A percentile compares a stretch with the other conserved stretches of the same genome.
These are phyloP conservation scores for Monilinia vaccinii-corymbosi DNA, from an alignment of 2,329 filamentous ascomycete species.

Conservation along the genomic window DNA sequence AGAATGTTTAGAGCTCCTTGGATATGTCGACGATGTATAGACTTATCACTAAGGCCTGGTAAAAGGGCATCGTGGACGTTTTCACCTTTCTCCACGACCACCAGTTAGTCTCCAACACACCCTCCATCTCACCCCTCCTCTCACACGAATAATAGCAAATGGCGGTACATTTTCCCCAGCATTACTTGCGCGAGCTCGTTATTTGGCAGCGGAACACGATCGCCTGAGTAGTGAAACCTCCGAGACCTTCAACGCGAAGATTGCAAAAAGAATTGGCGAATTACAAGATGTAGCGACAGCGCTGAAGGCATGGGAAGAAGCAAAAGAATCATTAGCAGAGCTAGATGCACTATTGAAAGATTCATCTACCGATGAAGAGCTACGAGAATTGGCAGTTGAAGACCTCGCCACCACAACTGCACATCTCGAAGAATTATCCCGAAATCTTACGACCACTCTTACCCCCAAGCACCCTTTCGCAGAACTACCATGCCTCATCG, in stretches of 20 bases:
- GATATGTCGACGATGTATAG: constrained; percentile 44
- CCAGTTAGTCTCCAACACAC: constrained; percentile 28
- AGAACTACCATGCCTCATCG: constrained; percentile 78
- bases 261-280: constrained; percentile 53
- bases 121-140: constrained; percentile 13
- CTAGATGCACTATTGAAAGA: constrained; percentile 42
- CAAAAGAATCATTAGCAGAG: constrained; percentile 44
- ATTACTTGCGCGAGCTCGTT: constrained; percentile 51
- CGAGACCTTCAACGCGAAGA: constrained; percentile 45
- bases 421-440: constrained; percentile 53
- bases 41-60: constrained; percentile 23
- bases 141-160: constrained; percentile 19
- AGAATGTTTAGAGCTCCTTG: constrained; percentile 37
- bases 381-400: constrained; percentile 69
- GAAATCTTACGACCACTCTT: constrained; percentile 63
- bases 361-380: constrained; percentile 48
- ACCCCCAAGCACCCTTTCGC: constrained; percentile 87
- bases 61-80: constrained; percentile 14
- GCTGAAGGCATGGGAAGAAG: constrained; percentile 48
- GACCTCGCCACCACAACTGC: constrained; percentile 62
- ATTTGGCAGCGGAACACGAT: constrained; percentile 48
- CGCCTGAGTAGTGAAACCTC: constrained; percentile 43
- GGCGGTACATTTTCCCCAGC: constrained; percentile 36
- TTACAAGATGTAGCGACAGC: constrained; percentile 48
- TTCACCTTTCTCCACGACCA: constrained; percentile 37